These are phyloP conservation scores for Fusarium duplospermum DNA, from an alignment of 2,329 filamentous ascomycete genomes.

Conservation along the genomic window DNA sequence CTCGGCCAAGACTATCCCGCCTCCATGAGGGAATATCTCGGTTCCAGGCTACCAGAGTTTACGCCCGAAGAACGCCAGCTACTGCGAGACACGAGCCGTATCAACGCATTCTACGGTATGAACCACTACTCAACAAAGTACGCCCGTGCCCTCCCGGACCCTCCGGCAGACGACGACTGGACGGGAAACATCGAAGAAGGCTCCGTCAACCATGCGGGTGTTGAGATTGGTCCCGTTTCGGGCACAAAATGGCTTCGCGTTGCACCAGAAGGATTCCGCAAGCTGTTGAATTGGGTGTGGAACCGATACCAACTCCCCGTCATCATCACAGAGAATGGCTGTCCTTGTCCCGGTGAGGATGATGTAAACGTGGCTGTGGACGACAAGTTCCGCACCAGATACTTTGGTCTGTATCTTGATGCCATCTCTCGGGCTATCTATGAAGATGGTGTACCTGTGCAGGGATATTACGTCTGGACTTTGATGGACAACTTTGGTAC, in stretches of 20 bases:
- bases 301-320: constrained; percentile 24
- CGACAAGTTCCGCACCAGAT: background rate
- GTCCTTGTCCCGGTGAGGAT: background rate
- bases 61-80: background rate
- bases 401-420: background rate
- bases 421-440: background rate
- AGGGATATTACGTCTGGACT: background rate
- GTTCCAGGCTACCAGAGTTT: background rate
- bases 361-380: background rate
- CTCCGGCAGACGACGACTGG: constrained; percentile 37
- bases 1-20: background rate
- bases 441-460: background rate
- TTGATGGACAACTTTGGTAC: constrained; percentile 1
- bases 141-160: constrained; percentile 34
- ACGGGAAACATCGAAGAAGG: constrained; percentile 32
- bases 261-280: constrained; percentile 34
- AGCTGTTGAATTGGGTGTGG: constrained; percentile 39
- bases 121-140: constrained; percentile 51
- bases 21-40: background rate
- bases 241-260: constrained; percentile 24
- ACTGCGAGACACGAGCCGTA: background rate
- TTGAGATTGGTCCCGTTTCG: constrained; percentile 18
- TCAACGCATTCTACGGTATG: constrained; percentile 50
- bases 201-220: background rate
- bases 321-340: background rate